A percentile compares a stretch with the other conserved stretches of the same genome.
phyloP scores from a whole-genome alignment of 495 filamentous ascomycete species.

The Elaphomyces granulatus region DNA sequence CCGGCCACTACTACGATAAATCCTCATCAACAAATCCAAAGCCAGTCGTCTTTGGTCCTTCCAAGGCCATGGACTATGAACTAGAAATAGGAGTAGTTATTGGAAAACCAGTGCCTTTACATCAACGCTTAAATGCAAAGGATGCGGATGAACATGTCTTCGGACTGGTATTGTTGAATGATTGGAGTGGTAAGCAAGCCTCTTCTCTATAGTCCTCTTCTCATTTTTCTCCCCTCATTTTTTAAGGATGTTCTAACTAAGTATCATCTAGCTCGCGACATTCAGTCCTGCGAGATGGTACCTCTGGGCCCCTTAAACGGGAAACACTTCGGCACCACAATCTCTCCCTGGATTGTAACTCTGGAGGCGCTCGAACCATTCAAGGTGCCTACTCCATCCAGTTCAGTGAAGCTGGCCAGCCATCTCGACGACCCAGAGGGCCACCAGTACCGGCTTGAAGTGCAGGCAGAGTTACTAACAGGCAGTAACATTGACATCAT shows the following conservation, averaged over 20 bases:
- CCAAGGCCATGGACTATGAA: constrained; percentile 59
- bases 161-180: constrained; percentile 73
- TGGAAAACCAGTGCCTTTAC: constrained; percentile 21
- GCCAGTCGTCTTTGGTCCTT: constrained; percentile 34
- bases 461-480: too few species aligned
- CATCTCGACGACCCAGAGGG: too few species aligned
- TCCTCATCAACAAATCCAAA: too few species aligned
- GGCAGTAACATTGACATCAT: too few species aligned
- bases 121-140: constrained; percentile 12
- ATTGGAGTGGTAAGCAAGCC: constrained; percentile 67
- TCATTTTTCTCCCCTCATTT: neutral
- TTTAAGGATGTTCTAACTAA: constrained; percentile 1
- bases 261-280: constrained; percentile 27
- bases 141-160: constrained; percentile 64
- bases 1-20: constrained; percentile 57
- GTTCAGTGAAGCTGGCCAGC: too few species aligned
- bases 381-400: too few species aligned
- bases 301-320: constrained; percentile 32
- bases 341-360: constrained; percentile 73
- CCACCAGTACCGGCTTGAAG: too few species aligned
- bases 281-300: constrained; percentile 23
- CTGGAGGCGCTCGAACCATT: constrained; percentile 68
- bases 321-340: constrained; percentile 73
- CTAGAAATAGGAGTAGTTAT: constrained; percentile 71
- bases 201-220: constrained; percentile 57